phyloP scores from a whole-genome alignment of 148 eudicot species.

The Camellia granthamiana region DNA sequence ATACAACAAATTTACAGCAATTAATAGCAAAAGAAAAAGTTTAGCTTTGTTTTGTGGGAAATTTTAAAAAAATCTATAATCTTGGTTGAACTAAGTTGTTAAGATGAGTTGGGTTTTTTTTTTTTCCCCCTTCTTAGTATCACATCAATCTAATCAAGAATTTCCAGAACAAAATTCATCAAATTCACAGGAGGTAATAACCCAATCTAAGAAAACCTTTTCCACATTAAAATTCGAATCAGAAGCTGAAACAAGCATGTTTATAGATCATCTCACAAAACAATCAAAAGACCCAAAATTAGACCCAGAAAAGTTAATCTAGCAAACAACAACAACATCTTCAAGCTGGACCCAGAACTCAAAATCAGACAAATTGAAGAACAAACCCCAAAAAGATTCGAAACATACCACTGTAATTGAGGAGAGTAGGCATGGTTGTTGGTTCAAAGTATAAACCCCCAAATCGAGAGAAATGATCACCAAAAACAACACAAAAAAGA shows the following conservation, averaged over 20 bases:
- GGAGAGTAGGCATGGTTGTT: constrained; percentile 65
- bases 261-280: not conserved
- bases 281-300: not conserved
- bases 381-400: not conserved
- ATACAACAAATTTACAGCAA: not conserved
- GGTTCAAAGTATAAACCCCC: constrained; percentile 17
- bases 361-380: not conserved
- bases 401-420: constrained; percentile 76
- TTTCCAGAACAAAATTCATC: not conserved
- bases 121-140: not conserved
- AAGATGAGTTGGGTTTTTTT: no score
- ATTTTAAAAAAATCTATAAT: no score
- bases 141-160: not conserved
- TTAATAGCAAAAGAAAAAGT: no score
- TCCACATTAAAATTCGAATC: not conserved
- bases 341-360: not conserved
- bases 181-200: not conserved
- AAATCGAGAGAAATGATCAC: constrained; percentile 24
- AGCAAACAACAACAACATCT: no score
- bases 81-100: no score
- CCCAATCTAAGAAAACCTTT: not conserved
- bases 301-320: not conserved
- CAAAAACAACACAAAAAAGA: constrained; percentile 26
- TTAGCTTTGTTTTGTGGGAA: not conserved
- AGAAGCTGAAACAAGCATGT: not conserved